Evolutionary conservation across 306 rosid genomes (phyloP), one percentile per base, ranked within the genome.

Genomic region (Carpinus fangiana): DNA sequence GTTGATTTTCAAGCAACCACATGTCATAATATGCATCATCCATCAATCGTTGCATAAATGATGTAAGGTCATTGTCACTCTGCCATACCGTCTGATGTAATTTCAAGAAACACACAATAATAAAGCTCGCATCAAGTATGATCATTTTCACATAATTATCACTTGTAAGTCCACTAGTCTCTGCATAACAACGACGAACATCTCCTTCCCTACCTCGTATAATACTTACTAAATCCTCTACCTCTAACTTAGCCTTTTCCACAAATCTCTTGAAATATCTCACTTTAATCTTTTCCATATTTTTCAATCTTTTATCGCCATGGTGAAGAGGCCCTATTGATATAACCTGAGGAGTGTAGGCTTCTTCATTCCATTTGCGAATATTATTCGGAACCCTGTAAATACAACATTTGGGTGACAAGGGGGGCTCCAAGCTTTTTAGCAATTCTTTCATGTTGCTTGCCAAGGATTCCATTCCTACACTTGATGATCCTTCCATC

Each of bases 1-100:
- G 66, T 31, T 73, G 78, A 79, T 73, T 79, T 68, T 79, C 82
- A 73, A 79, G 50, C 5, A 62, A 55, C 0, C 26, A 36, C 73
- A 64, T n/a, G 47, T 73, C 81, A 5, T 1, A 0, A 13, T 0
- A 17, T 1, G 52, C 20, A 4, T 0, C 0, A 13, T 0, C 0
- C 52, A 10, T 1, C 51, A 64, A 6, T 34, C 12, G 1, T 41
- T 8, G 17, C 2, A 10, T 8, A 12, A 9, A 3, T 12, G 2
- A 0, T 20, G 41, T 9, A 17, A 11, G 7, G 17, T 53, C 45
- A 10, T 7, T 7, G 0, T 3, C 9, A 5, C 18, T 12, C 23
- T 0, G 1, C 4, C 16, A 8, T 66, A 38, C 7, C 38, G 52
- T 34, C 3, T 13, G 41, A 17, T 12, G 20, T 12, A 0, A 3